A percentile compares a stretch with the other conserved stretches of the same genome.
phyloP scores from a whole-genome alignment of 2,329 filamentous ascomycete genomes.

The Phyllosticta citribraziliensis region DNA sequence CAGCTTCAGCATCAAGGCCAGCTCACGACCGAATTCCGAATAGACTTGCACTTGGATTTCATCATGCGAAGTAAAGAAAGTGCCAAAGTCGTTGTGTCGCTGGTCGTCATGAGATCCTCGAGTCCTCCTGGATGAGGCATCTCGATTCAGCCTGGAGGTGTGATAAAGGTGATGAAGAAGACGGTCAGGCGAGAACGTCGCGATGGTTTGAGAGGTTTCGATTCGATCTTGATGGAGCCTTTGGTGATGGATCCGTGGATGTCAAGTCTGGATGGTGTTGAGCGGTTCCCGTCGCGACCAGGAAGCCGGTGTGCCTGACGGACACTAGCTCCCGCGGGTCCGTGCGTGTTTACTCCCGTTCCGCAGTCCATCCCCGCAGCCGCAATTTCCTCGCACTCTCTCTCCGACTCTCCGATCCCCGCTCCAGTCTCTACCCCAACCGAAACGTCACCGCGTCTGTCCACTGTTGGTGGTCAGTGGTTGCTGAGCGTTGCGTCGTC shows the following conservation, averaged over 20 bases:
- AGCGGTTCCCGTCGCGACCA: neutral
- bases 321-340: neutral
- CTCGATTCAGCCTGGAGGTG: too few relatives aligned
- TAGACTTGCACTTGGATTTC: too few relatives aligned
- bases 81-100: too few relatives aligned
- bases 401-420: neutral
- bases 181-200: too few relatives aligned
- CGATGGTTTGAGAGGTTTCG: too few relatives aligned
- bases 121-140: too few relatives aligned
- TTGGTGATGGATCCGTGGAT: neutral
- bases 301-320: neutral
- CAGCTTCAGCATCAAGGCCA: neutral
- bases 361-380: neutral
- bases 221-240: neutral
- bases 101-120: too few relatives aligned
- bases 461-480: constrained; percentile 17
- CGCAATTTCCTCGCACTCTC: neutral
- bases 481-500: constrained; percentile 12
- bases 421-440: constrained; percentile 7
- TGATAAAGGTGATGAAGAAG: too few relatives aligned
- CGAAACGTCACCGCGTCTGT: constrained; percentile 15
- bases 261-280: neutral
- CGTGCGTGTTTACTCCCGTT: neutral
- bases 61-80: too few relatives aligned
- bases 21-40: too few relatives aligned